A percentile compares a stretch with the other conserved stretches of the same genome.
Conservation (phyloP, 2,329 filamentous ascomycete genomes). For the Aureobasidium sp. region DNA sequence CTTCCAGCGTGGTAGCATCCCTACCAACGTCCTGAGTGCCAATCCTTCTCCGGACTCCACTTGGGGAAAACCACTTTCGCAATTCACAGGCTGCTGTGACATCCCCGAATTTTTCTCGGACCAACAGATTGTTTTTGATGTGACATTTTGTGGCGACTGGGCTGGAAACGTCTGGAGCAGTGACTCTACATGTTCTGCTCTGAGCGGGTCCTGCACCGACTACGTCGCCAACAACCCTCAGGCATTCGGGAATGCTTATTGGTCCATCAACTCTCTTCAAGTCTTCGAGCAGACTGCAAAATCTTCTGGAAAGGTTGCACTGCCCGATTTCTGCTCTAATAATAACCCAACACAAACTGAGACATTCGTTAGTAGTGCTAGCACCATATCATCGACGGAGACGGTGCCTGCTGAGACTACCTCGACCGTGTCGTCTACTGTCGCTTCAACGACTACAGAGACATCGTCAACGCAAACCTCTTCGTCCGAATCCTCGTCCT, state of each 20-base stretch:
- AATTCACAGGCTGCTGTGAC: constrained; percentile 58
- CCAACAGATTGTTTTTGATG: constrained; percentile 43
- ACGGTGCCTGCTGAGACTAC: constrained; percentile 11
- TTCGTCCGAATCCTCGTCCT: background rate
- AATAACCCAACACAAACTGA: constrained; percentile 9
- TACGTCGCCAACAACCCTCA: constrained; percentile 30
- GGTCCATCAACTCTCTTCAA: constrained; percentile 34
- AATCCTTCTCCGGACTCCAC: constrained; percentile 49
- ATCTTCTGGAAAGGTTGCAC: constrained; percentile 11
- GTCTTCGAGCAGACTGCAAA: constrained; percentile 26
- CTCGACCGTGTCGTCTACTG: constrained; percentile 6
- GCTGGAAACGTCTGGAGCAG: constrained; percentile 28
- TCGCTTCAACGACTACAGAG: background rate
- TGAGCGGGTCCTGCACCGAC: constrained; percentile 24
- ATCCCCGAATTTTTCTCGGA: constrained; percentile 58
- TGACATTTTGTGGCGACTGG: constrained; percentile 36
- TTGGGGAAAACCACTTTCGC: constrained; percentile 58
- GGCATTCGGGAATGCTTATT: constrained; percentile 34
- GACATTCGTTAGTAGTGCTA: constrained; percentile 14
- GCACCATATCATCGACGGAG: constrained; percentile 4
- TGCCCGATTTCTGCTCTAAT: constrained; percentile 4
- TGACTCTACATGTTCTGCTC: constrained; percentile 39
- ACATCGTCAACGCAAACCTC: background rate
- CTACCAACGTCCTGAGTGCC: constrained; percentile 35
- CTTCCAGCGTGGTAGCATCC: constrained; percentile 31